Conservation (phyloP, 2,329 filamentous ascomycete genomes). For the Ilyonectria mors-panacis region DNA sequence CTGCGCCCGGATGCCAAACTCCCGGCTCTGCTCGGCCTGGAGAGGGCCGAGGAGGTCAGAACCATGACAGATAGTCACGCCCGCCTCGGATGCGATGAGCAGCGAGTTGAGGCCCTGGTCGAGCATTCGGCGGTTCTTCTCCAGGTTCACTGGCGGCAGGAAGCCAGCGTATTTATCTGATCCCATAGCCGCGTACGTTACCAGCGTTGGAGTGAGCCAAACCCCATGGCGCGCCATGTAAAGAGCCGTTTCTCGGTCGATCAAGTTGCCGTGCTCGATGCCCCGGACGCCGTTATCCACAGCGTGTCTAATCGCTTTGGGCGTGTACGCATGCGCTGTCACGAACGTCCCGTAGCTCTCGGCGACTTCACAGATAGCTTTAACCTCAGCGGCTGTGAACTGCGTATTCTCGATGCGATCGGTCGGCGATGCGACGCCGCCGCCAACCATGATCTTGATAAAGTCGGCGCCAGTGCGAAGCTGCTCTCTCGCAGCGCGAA, state of each 20-base stretch:
- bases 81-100: conserved; percentile 64
- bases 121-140: conserved; percentile 66
- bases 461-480: conserved; percentile 70
- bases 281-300: conserved; percentile 68
- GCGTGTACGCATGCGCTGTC: conserved; percentile 71
- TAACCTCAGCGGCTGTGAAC: conserved; percentile 69
- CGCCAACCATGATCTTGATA: conserved; percentile 73
- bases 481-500: conserved; percentile 67
- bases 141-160: conserved; percentile 57
- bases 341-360: conserved; percentile 65
- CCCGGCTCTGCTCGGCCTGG: conserved; percentile 47
- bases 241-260: conserved; percentile 58
- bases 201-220: conserved; percentile 68
- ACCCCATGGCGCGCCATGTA: conserved; percentile 64
- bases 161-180: conserved; percentile 58
- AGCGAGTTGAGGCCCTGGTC: conserved; percentile 61
- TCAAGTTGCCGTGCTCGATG: conserved; percentile 63
- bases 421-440: conserved; percentile 69
- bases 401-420: conserved; percentile 68
- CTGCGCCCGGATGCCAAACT: conserved; percentile 48
- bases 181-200: conserved; percentile 66
- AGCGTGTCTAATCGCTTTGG: conserved; percentile 66
- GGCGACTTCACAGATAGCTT: conserved; percentile 66
- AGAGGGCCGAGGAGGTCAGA: conserved; percentile 55
- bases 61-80: conserved; percentile 69